A percentile compares a stretch with the other conserved stretches of the same genome.
These are phyloP conservation scores for Saitozyma sp. DNA, from an alignment of 768 basidiomycete genomes.

Conservation along the genomic window DNA sequence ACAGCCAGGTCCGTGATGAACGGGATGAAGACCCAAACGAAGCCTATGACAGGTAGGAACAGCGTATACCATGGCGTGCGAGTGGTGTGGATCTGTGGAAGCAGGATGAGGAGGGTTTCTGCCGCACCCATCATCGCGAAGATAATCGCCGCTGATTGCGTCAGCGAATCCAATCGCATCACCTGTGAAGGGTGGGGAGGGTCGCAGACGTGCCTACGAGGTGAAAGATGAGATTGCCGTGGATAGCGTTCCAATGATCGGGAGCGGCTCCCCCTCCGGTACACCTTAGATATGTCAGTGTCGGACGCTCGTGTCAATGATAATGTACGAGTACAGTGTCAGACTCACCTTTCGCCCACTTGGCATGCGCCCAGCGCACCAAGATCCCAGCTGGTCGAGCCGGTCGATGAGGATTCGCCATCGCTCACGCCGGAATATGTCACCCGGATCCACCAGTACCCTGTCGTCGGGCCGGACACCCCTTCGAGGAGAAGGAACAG, in stretches of 20 bases:
- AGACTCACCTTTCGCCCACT: neutral
- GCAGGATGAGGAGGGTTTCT: neutral
- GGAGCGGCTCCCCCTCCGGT: neutral
- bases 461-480: neutral
- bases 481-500: constrained; percentile 3
- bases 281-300: neutral
- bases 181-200: neutral
- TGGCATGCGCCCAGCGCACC: constrained; percentile 1
- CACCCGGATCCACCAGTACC: neutral
- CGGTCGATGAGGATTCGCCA: neutral
- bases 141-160: neutral
- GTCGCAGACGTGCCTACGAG: neutral
- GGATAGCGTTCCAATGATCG: neutral
- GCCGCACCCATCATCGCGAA: neutral
- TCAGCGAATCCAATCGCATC: neutral
- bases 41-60: neutral
- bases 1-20: neutral
- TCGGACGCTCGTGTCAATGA: neutral
- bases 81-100: neutral
- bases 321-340: neutral
- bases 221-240: neutral
- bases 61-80: neutral
- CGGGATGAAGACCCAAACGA: neutral
- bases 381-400: neutral
- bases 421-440: neutral